A percentile compares a stretch with the other conserved stretches of the same genome.
These are phyloP conservation scores for Backusella tarrabulga DNA, from an alignment of 192 early-diverging fungal species.

Conservation along the genomic window DNA sequence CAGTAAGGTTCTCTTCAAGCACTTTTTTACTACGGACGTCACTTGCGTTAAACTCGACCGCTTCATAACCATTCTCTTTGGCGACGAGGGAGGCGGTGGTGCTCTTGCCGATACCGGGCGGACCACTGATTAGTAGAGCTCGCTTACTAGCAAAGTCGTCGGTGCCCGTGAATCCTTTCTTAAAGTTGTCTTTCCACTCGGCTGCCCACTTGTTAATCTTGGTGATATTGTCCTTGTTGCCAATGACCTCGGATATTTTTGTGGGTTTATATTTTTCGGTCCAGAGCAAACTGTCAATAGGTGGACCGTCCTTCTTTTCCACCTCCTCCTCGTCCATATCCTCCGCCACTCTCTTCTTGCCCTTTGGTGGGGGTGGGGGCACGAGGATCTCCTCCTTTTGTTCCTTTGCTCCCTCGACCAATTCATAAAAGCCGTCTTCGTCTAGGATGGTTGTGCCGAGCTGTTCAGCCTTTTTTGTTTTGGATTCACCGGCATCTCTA, in stretches of 20 bases:
- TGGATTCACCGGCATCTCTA: constrained; percentile 81
- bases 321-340: constrained; percentile 10
- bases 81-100: constrained; percentile 92
- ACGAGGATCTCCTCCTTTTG: constrained; percentile 26
- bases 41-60: constrained; percentile 96
- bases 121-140: constrained; percentile 87
- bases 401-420: constrained; percentile 62
- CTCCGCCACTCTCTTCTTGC: constrained; percentile 9
- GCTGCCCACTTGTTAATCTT: constrained; percentile 74
- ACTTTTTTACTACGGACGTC: constrained; percentile 89
- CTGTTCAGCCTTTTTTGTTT: constrained; percentile 75
- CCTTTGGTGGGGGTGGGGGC: constrained; percentile 20
- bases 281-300: constrained; percentile 52
- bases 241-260: constrained; percentile 78
- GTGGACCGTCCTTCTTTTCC: neutral
- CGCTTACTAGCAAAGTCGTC: constrained; percentile 47
- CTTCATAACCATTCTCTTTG: constrained; percentile 73
- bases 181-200: constrained; percentile 55
- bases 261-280: constrained; percentile 93
- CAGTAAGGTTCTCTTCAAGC: constrained; percentile 65
- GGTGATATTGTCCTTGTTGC: constrained; percentile 75
- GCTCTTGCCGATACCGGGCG: constrained; percentile 98
- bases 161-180: constrained; percentile 42
- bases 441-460: constrained; percentile 68
- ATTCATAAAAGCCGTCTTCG: constrained; percentile 82